Evolutionary conservation across 805 yeast species (phyloP).

Genomic region (Alloascoidea africana): DNA sequence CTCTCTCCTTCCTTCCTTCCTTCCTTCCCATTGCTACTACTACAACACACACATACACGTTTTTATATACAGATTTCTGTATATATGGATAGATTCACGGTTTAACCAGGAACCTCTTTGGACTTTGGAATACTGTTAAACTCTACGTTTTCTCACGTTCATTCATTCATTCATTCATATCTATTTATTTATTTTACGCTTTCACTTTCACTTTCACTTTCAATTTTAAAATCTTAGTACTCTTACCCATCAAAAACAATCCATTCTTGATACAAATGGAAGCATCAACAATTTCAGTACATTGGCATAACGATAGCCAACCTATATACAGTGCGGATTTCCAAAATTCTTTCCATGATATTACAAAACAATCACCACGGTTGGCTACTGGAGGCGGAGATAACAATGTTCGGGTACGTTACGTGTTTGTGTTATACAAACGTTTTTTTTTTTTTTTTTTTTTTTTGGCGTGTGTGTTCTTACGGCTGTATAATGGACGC

Average conservation of each 20-base stretch:
- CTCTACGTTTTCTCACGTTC: too few species aligned
- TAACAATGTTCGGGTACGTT: slow-evolving; percentile 59
- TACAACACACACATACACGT: too few species aligned
- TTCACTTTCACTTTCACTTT: too few species aligned
- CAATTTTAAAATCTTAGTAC: too few species aligned
- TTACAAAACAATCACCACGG: slow-evolving; percentile 21
- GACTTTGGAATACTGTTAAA: too few species aligned
- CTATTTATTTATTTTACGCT: too few species aligned
- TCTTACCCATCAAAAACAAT: not conserved
- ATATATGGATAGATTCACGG: too few species aligned
- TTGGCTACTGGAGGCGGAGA: slow-evolving; percentile 93
- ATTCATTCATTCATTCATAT: too few species aligned
- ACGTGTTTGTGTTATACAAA: not conserved
- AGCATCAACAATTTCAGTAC: slow-evolving; percentile 37
- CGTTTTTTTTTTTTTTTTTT: not conserved
- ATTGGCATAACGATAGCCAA: slow-evolving; percentile 63
- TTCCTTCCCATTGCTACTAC: too few species aligned
- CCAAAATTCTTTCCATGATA: slow-evolving; percentile 27
- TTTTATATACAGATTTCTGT: too few species aligned
- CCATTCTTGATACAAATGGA: slow-evolving; percentile 16
- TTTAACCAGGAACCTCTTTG: too few species aligned
- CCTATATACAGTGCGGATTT: slow-evolving; percentile 59
- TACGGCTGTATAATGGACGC: not conserved
- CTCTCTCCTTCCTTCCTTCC: too few species aligned
- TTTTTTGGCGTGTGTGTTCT: not conserved